phyloP scores from a whole-genome alignment of 2,329 filamentous ascomycete genomes.

The Emericellopsis atlantica region DNA sequence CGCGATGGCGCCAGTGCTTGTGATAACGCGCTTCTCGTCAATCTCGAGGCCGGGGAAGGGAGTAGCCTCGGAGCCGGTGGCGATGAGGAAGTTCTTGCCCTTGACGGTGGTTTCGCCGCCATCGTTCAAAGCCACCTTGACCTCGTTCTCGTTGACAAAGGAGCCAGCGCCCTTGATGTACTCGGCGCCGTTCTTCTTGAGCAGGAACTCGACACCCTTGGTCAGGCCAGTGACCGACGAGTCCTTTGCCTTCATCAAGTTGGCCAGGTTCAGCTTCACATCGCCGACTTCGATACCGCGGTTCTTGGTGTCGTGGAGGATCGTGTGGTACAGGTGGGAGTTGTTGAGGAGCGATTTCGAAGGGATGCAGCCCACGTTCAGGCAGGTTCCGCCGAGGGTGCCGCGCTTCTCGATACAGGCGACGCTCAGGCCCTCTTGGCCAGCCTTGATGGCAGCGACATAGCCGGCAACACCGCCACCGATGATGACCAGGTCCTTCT shows the following conservation, averaged over 20 bases:
- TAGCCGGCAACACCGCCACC: slow-evolving; percentile 97
- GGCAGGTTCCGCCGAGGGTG: slow-evolving; percentile 84
- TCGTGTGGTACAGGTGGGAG: slow-evolving; percentile 94
- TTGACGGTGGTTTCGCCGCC: slow-evolving; percentile 79
- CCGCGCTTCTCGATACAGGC: slow-evolving; percentile 98
- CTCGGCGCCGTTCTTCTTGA: slow-evolving; percentile 99
- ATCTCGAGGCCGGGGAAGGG: slow-evolving; percentile 93
- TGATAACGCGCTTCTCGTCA: slow-evolving; percentile 95
- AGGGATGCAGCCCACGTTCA: slow-evolving; percentile 98
- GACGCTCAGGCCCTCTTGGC: slow-evolving; percentile 93
- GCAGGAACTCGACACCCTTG: slow-evolving; percentile 93
- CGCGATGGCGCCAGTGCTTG: slow-evolving; percentile 87
- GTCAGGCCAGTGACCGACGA: slow-evolving; percentile 78
- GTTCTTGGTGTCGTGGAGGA: slow-evolving; percentile 92
- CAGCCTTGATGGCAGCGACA: slow-evolving; percentile 97
- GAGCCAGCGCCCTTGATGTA: slow-evolving; percentile 90
- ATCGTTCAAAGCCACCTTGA: slow-evolving; percentile 82
- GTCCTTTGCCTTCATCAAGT: slow-evolving; percentile 99
- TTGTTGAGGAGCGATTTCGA: slow-evolving; percentile 99
- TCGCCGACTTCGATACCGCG: slow-evolving; percentile 95
- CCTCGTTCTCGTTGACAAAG: slow-evolving; percentile 78
- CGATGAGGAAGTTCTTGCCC: slow-evolving; percentile 97
- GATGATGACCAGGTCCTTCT: slow-evolving; percentile 96
- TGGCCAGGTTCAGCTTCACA: slow-evolving; percentile 86
- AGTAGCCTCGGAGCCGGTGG: slow-evolving; percentile 88